phyloP scores from a whole-genome alignment of 148 eudicot genomes.

The Fagopyrum homotropicum region DNA sequence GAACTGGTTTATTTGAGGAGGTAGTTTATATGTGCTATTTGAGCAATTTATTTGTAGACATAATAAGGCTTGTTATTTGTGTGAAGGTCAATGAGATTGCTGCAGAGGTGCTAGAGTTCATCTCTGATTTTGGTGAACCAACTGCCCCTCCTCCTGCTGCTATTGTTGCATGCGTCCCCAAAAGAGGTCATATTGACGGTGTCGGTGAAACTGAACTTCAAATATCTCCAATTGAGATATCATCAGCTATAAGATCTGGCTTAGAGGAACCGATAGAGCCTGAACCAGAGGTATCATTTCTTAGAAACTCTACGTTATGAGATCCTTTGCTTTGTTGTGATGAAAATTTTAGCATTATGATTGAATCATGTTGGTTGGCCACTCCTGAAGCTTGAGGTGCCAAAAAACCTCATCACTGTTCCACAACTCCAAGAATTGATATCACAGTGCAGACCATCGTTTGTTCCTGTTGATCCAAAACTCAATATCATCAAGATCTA shows the following conservation, averaged over 20 bases:
- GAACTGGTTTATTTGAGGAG: background rate
- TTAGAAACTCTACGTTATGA: slow-evolving; percentile 8
- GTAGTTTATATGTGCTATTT: background rate
- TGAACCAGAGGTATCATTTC: slow-evolving; percentile 76
- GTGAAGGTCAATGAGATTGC: slow-evolving; percentile 79
- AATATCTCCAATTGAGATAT: slow-evolving; percentile 74
- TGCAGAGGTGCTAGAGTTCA: slow-evolving; percentile 80
- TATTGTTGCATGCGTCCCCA: slow-evolving; percentile 96
- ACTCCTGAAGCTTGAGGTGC: slow-evolving; percentile 84
- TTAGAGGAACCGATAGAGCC: slow-evolving; percentile 86
- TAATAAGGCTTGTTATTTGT: slow-evolving; percentile 12
- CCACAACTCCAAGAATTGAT: slow-evolving; percentile 53
- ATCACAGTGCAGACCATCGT: slow-evolving; percentile 51
- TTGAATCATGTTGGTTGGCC: slow-evolving; percentile 14
- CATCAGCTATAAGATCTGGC: slow-evolving; percentile 75
- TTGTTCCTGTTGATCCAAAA: slow-evolving; percentile 44
- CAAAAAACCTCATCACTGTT: slow-evolving; percentile 69
- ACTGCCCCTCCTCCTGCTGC: slow-evolving; percentile 97
- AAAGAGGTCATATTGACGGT: slow-evolving; percentile 67
- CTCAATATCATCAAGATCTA: slow-evolving; percentile 31
- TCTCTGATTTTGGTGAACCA: slow-evolving; percentile 80
- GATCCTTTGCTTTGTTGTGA: background rate
- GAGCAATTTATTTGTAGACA: background rate
- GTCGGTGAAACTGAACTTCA: slow-evolving; percentile 68
- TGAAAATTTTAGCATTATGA: background rate